Evolutionary conservation across 2,329 filamentous ascomycete species (phyloP).

Genomic region (Drechslerella stenobrocha): DNA sequence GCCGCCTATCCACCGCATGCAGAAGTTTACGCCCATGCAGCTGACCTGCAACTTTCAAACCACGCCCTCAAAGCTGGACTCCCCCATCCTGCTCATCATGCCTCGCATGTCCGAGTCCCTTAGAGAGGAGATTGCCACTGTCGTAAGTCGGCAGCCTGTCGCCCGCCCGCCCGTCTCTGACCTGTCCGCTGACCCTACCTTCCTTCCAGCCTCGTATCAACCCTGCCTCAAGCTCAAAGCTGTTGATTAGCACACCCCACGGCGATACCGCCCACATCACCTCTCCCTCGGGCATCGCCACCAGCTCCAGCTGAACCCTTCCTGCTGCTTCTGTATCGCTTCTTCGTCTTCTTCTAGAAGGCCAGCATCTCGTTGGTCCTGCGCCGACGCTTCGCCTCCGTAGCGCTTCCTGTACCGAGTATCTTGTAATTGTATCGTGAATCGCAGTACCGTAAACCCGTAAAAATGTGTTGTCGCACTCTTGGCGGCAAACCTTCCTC

Average conservation of each 20-base stretch:
- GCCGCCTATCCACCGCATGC: slow-evolving; percentile 32
- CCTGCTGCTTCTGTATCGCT: no score
- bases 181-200: slow-evolving; percentile 9
- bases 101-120: slow-evolving; percentile 20
- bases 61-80: slow-evolving; percentile 31
- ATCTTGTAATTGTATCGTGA: no score
- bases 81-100: slow-evolving; percentile 33
- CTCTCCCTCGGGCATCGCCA: slow-evolving; percentile 27
- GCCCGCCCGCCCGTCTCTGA: not conserved
- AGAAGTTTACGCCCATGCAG: slow-evolving; percentile 46
- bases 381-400: no score
- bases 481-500: slow-evolving; percentile 1
- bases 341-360: not conserved
- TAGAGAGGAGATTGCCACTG: slow-evolving; percentile 13
- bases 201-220: slow-evolving; percentile 30
- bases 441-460: no score
- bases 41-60: slow-evolving; percentile 47
- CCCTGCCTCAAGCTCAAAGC: slow-evolving; percentile 7
- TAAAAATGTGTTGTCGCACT: slow-evolving; percentile 6
- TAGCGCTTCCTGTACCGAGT: no score
- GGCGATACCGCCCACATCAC: slow-evolving; percentile 44
- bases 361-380: not conserved
- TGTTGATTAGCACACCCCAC: slow-evolving; percentile 42
- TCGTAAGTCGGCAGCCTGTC: slow-evolving; percentile 8
- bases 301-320: not conserved